These are phyloP conservation scores for Globisporangium spiculum DNA, from an alignment of 352 stramenopile genomes.

Conservation along the genomic window DNA sequence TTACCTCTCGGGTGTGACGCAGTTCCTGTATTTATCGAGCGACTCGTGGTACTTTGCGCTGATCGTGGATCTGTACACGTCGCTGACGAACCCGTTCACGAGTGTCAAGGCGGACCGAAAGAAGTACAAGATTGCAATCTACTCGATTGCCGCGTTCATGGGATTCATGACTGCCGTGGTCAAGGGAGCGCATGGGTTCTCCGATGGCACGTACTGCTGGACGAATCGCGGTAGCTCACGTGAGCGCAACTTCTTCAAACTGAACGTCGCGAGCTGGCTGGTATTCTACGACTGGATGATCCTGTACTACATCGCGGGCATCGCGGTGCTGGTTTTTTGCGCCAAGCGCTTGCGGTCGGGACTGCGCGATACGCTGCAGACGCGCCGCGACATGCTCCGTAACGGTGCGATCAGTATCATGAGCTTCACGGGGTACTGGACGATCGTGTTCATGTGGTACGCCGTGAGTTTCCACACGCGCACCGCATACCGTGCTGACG, in stretches of 20 bases:
- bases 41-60: slow-evolving; percentile 84
- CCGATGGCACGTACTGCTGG: slow-evolving; percentile 81
- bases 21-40: slow-evolving; percentile 77
- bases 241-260: slow-evolving; percentile 61
- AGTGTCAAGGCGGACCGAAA: slow-evolving; percentile 64
- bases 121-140: slow-evolving; percentile 67
- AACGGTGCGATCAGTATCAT: slow-evolving; percentile 77
- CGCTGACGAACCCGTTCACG: slow-evolving; percentile 84
- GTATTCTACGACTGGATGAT: slow-evolving; percentile 88
- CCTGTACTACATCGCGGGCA: slow-evolving; percentile 74
- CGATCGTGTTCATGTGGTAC: slow-evolving; percentile 78
- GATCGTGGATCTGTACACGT: slow-evolving; percentile 71
- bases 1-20: slow-evolving; percentile 66
- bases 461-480: slow-evolving; percentile 67
- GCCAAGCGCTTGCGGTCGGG: slow-evolving; percentile 65
- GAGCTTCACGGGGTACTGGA: slow-evolving; percentile 85
- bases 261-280: slow-evolving; percentile 73
- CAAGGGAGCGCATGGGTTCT: slow-evolving; percentile 43
- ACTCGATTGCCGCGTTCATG: slow-evolving; percentile 31
- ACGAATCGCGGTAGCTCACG: slow-evolving; percentile 46
- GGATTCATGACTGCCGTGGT: slow-evolving; percentile 41
- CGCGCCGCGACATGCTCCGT: slow-evolving; percentile 72
- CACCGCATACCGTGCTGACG: slow-evolving; percentile 36
- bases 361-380: slow-evolving; percentile 70
- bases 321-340: slow-evolving; percentile 63